phyloP scores from a whole-genome alignment of 805 yeast genomes.

The Metschnikowia proteae region DNA sequence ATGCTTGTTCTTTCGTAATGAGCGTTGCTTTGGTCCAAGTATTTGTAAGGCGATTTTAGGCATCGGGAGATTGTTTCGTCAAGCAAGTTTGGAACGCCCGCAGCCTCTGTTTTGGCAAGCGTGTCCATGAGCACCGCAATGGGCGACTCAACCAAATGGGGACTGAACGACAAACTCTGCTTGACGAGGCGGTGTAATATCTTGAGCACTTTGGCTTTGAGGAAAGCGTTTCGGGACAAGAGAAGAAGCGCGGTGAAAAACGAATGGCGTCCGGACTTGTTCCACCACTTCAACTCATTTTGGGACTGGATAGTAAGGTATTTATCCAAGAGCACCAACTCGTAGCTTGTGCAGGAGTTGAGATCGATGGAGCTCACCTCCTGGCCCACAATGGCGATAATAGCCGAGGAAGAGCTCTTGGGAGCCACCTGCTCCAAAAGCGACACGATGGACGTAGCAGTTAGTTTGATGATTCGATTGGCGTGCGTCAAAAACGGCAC shows the following conservation, averaged over 20 bases:
- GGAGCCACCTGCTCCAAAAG: constrained; percentile 24
- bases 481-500: constrained; percentile 42
- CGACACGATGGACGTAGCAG: constrained; percentile 44
- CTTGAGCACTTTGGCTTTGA: constrained; percentile 8
- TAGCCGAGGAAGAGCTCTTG: constrained; percentile 19
- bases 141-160: constrained; percentile 48
- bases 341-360: constrained; percentile 44
- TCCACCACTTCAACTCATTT: constrained; percentile 81
- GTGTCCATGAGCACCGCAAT: constrained; percentile 52
- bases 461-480: constrained; percentile 43
- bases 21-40: constrained; percentile 53
- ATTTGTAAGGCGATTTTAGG: constrained; percentile 76
- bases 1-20: constrained; percentile 32
- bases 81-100: constrained; percentile 54
- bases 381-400: constrained; percentile 7
- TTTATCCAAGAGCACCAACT: constrained; percentile 54
- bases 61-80: constrained; percentile 76
- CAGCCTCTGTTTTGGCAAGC: constrained; percentile 23
- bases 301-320: constrained; percentile 55
- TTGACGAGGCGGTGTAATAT: constrained; percentile 15
- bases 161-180: constrained; percentile 13
- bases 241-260: constrained; percentile 64
- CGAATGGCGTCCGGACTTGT: constrained; percentile 45
- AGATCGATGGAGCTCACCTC: constrained; percentile 9
- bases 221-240: constrained; percentile 25